Base-by-base conservation (phyloP, 2,329 filamentous ascomycete genomes). In the Aspergillus chevalieri region DNA sequence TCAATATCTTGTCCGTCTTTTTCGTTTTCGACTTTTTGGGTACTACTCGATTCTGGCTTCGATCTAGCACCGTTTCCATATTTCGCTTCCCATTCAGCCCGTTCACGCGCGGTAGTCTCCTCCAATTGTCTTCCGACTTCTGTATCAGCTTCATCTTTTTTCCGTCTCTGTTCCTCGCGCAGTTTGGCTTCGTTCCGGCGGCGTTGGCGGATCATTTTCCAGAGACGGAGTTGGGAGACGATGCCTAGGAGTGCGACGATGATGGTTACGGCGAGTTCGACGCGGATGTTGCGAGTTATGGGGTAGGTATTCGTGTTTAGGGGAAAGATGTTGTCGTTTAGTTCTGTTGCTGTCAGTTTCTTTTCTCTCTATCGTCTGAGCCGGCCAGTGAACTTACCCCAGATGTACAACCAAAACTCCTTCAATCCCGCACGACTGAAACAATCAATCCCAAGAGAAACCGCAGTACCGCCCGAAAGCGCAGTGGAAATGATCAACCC, bases 351-450 rank as follows among this genome's bases (percentile, higher is more conserved):
- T 33, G 52, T 62, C 44, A 58, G 52, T 21, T 4, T 17, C 8
- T 41, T 41, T 24, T 26, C 10, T 10, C 17, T 8, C 19, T 14
- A 2, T 4, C 19, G 8, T 22, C 12, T 10, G 17, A 6, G 2
- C 15, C 26, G 3, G 10, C 7, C 4, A 24, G 14, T 28, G 19
- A 17, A 45, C 78, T 67, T 65, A 82, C 79, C 74, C 92, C 92
- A 97, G 34, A 95, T 78, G 65, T 94, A 97, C 5, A 89, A 79
- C 92, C 92, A 97, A 58, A 96, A 96, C 66, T 97, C 92, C 67
- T 95, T 96, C 59, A 95, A 74, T 0, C 92, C 92, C n/a, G 90
- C 89, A 54, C 83, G 78, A 61, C 85, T 92, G 60, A 92, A 94
- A 68, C 89, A 95, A 66, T 97, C 92, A 50, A 97, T 87, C 2